A percentile compares a stretch with the other conserved stretches of the same genome.
phyloP scores from a whole-genome alignment of 2,329 filamentous ascomycete species.

The Ophiocordyceps unilateralis region DNA sequence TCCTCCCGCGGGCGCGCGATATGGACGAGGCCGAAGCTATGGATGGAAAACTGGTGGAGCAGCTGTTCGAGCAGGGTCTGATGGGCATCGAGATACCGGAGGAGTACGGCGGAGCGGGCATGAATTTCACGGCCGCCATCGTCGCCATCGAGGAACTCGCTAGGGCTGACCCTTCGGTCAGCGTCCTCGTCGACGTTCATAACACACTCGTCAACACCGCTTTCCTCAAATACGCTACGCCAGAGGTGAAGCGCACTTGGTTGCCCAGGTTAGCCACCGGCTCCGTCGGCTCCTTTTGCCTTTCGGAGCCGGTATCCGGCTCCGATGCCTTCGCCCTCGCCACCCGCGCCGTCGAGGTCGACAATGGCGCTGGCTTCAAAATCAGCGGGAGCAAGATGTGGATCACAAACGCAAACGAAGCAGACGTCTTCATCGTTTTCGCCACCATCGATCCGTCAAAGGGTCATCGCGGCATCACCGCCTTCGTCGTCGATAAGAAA shows the following conservation, averaged over 20 bases:
- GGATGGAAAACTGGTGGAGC: conserved; percentile 76
- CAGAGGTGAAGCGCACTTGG: conserved; percentile 66
- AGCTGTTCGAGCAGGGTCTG: conserved; percentile 89
- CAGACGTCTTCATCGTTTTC: conserved; percentile 92
- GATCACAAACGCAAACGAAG: conserved; percentile 96
- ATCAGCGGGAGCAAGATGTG: conserved; percentile 96
- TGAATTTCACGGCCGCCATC: conserved; percentile 97
- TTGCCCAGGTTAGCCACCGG: conserved; percentile 79
- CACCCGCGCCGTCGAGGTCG: conserved; percentile 74
- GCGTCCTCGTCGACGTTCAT: conserved; percentile 90
- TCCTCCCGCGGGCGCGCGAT: conserved; percentile 79
- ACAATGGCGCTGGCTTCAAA: conserved; percentile 65
- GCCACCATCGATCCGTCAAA: conserved; percentile 85
- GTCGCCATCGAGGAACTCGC: conserved; percentile 95
- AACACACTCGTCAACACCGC: conserved; percentile 96
- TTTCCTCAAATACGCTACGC: conserved; percentile 67
- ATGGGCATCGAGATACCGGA: conserved; percentile 98
- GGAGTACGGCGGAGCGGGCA: conserved; percentile 87
- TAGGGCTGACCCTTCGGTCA: conserved; percentile 83
- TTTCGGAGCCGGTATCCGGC: conserved; percentile 82
- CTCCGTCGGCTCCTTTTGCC: conserved; percentile 81
- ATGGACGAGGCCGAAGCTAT: conserved; percentile 97
- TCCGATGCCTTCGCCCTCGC: conserved; percentile 92
- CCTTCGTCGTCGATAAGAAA: conserved; percentile 85
- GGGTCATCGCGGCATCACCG: conserved; percentile 93